phyloP scores from a whole-genome alignment of 2,329 filamentous ascomycete species.

The Phoma sp. region DNA sequence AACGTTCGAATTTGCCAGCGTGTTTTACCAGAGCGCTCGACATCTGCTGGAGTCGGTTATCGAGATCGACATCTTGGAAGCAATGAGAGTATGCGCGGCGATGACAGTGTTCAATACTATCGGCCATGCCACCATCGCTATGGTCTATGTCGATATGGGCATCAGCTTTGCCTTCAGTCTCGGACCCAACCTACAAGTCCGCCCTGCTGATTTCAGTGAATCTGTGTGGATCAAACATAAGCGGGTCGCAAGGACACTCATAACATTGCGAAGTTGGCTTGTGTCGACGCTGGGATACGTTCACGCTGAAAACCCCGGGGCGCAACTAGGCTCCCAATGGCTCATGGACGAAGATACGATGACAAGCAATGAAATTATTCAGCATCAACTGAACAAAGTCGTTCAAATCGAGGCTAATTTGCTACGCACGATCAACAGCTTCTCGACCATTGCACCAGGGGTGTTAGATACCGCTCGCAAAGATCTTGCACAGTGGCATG shows the following conservation, averaged over 20 bases:
- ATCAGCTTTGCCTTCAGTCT: not conserved
- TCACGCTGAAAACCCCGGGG: not conserved
- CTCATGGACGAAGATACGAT: not conserved
- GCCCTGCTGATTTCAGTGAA: not conserved
- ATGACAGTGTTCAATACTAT: not conserved
- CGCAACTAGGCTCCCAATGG: not conserved
- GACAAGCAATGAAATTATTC: not conserved
- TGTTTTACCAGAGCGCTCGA: not conserved
- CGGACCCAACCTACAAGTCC: not conserved
- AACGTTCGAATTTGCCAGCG: not conserved
- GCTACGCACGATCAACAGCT: not conserved
- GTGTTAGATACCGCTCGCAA: not conserved
- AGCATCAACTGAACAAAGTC: not conserved
- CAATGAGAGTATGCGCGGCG: not conserved
- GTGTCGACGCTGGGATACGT: not conserved
- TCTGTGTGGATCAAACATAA: not conserved
- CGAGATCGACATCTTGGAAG: not conserved
- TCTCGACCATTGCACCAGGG: not conserved
- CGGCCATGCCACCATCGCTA: not conserved
- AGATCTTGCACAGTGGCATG: not conserved
- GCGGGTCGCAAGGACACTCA: not conserved
- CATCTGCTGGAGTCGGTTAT: not conserved
- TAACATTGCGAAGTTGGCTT: not conserved
- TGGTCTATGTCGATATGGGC: not conserved
- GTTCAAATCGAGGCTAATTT: not conserved